Conservation (phyloP, 2,329 filamentous ascomycete genomes). For the Aspergillus tamarii region DNA sequence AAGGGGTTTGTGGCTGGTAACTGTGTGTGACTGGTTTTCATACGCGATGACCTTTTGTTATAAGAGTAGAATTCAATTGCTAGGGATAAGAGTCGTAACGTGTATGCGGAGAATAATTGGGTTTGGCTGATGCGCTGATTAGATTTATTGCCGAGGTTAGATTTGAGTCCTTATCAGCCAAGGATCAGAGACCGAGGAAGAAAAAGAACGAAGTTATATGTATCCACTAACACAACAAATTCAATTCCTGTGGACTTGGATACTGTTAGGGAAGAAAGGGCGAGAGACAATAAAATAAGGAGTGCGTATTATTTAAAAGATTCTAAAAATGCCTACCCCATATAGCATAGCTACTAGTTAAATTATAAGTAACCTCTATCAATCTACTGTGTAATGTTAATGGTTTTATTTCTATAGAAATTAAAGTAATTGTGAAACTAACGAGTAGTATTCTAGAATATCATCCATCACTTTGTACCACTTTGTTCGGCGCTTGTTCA, state of each 20-base stretch:
- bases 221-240: no score
- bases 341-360: no score
- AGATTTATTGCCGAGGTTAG: conserved; percentile 37
- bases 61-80: conserved; percentile 7
- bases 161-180: conserved; percentile 4
- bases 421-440: no score
- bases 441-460: no score
- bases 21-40: neutral
- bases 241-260: neutral
- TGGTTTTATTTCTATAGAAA: no score
- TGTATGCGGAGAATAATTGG: conserved; percentile 15
- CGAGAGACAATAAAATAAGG: no score
- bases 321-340: no score
- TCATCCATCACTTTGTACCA: no score
- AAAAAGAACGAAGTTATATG: neutral
- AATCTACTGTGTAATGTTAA: no score
- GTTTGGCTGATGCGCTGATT: conserved; percentile 3
- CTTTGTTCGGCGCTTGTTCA: no score
- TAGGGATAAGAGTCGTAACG: neutral
- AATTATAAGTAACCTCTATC: no score
- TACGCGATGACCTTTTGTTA: neutral
- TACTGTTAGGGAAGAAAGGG: neutral
- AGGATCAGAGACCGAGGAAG: conserved; percentile 10
- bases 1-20: neutral
- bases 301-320: no score